These are phyloP conservation scores for Epithele typhae DNA, from an alignment of 768 basidiomycete species.

Conservation along the genomic window DNA sequence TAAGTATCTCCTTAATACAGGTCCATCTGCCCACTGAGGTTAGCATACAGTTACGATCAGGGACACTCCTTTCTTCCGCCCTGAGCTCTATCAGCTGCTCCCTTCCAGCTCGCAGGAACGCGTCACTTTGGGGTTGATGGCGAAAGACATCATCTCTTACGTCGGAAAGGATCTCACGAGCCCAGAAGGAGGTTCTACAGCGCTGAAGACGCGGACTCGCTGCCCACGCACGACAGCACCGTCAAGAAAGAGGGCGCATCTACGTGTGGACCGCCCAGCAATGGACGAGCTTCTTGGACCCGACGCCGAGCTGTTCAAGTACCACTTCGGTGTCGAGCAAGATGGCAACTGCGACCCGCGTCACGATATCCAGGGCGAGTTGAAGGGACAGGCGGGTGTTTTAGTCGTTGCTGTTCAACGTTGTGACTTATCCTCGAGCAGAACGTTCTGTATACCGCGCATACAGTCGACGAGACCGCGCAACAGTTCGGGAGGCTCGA, in stretches of 20 bases:
- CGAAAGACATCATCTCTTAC: slow-evolving; percentile 32
- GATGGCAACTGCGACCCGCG: slow-evolving; percentile 34
- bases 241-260: slow-evolving; percentile 33
- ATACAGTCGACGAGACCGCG: slow-evolving; percentile 18
- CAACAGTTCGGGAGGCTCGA: slow-evolving; percentile 13
- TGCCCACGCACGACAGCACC: slow-evolving; percentile 24
- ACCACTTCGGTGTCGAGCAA: slow-evolving; percentile 30
- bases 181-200: slow-evolving; percentile 33
- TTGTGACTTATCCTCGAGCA: neutral
- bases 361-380: slow-evolving; percentile 35
- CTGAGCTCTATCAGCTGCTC: slow-evolving; percentile 20
- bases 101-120: slow-evolving; percentile 4
- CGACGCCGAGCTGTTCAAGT: slow-evolving; percentile 26
- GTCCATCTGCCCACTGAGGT: too few relatives aligned
- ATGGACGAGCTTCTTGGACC: slow-evolving; percentile 29
- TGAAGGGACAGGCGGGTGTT: slow-evolving; percentile 22
- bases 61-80: slow-evolving; percentile 28
- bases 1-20: too few relatives aligned
- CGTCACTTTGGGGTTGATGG: slow-evolving; percentile 22
- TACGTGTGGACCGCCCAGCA: slow-evolving; percentile 33
- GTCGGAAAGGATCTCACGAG: slow-evolving; percentile 29
- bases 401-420: too few relatives aligned
- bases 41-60: slow-evolving; percentile 30
- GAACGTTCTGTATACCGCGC: slow-evolving; percentile 22
- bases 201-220: slow-evolving; percentile 39